Percentiles rank a stretch among this genome's conserved stretches.
Evolutionary conservation across 2,329 filamentous ascomycete species (phyloP).

Genomic region (Teratosphaeria zuluensis): DNA sequence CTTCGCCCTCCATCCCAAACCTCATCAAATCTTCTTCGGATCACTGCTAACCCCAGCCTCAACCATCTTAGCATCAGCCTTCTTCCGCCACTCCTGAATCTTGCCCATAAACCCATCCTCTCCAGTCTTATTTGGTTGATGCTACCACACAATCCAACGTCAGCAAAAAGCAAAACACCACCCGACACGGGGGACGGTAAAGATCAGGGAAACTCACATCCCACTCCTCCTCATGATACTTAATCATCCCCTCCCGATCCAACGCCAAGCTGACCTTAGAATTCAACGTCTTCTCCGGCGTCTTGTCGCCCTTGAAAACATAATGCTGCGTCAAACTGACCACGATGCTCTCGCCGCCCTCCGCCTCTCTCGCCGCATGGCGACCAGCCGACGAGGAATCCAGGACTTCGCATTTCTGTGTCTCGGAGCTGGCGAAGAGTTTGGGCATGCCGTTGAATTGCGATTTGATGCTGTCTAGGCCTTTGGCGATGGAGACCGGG

Average conservation of each 20-base stretch:
- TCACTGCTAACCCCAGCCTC: constrained; percentile 15
- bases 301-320: constrained; percentile 20
- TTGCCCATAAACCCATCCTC: constrained; percentile 22
- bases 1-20: not conserved
- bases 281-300: constrained; percentile 18
- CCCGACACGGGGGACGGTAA: not conserved
- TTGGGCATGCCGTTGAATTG: constrained; percentile 23
- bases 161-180: not conserved
- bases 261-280: constrained; percentile 17
- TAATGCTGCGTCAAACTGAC: constrained; percentile 20
- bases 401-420: constrained; percentile 13
- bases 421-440: constrained; percentile 15
- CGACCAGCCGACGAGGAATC: constrained; percentile 6
- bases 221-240: constrained; percentile 22
- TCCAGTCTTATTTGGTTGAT: constrained; percentile 15
- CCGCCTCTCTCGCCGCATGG: not conserved
- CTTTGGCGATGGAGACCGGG: constrained; percentile 18
- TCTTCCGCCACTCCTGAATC: constrained; percentile 19
- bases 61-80: constrained; percentile 18
- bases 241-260: constrained; percentile 14
- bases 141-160: not conserved
- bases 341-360: constrained; percentile 6
- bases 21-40: constrained; percentile 9
- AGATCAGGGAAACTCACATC: constrained; percentile 4
- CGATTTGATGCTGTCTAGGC: constrained; percentile 16